A percentile compares a stretch with the other conserved stretches of the same genome.
These are phyloP conservation scores for Cruciata laevipes DNA, from an alignment of 257 asterid genomes.

Conservation along the genomic window DNA sequence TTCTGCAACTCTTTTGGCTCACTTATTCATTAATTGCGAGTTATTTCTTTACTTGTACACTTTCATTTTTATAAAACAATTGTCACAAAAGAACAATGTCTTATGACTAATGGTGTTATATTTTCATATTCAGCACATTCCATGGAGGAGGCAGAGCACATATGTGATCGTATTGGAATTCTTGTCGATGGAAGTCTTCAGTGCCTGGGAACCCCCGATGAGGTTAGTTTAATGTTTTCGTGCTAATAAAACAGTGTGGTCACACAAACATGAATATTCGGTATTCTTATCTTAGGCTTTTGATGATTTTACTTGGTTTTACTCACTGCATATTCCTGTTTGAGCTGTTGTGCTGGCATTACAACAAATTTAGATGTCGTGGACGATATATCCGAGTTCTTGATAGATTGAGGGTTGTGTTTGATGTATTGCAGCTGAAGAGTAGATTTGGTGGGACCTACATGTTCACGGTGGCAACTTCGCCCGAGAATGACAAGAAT, in stretches of 20 bases:
- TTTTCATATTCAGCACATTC: slow-evolving; percentile 64
- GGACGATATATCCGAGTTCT: neutral
- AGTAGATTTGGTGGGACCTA: slow-evolving; percentile 37
- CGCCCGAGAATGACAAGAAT: slow-evolving; percentile 18
- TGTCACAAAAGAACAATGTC: too few species aligned
- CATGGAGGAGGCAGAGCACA: slow-evolving; percentile 96
- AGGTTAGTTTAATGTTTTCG: slow-evolving; percentile 37
- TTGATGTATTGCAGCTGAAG: slow-evolving; percentile 26
- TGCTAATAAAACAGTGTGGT: too few species aligned
- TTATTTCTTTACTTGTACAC: too few species aligned
- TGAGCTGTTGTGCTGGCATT: too few species aligned
- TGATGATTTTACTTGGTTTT: neutral
- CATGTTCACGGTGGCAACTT: slow-evolving; percentile 32
- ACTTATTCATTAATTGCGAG: too few species aligned
- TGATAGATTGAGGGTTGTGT: neutral
- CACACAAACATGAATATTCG: too few species aligned
- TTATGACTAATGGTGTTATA: neutral
- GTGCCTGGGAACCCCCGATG: slow-evolving; percentile 85
- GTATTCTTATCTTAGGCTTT: neutral
- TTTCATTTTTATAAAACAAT: too few species aligned
- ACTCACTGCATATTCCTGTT: neutral
- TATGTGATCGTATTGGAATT: slow-evolving; percentile 89
- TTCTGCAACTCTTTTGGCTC: neutral
- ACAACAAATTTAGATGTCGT: neutral
- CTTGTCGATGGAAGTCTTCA: slow-evolving; percentile 87